A percentile compares a stretch with the other conserved stretches of the same genome.
Evolutionary conservation across 345 rosid species (phyloP).

Genomic region (Dipteronia sinensis): DNA sequence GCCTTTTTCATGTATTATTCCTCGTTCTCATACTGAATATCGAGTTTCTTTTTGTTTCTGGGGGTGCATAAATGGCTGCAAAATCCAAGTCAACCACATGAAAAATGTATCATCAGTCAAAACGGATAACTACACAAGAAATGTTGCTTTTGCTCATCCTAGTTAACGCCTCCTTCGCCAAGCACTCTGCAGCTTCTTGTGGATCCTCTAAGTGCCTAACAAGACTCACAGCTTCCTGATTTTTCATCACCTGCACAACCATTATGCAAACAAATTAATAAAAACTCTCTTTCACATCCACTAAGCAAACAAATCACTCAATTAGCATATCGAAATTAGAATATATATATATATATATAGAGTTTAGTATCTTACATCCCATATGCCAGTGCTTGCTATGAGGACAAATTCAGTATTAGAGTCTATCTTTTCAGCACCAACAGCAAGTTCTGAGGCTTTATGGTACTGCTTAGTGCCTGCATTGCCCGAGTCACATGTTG

Average conservation of each 20-base stretch:
- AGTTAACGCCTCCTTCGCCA: slow-evolving; percentile 61
- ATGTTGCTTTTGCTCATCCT: slow-evolving; percentile 64
- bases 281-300: background rate
- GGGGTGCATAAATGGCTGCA: background rate
- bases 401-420: slow-evolving; percentile 63
- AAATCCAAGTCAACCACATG: background rate
- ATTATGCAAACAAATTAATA: background rate
- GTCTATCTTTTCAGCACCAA: slow-evolving; percentile 45
- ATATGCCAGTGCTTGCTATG: slow-evolving; percentile 70
- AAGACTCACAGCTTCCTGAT: slow-evolving; percentile 71
- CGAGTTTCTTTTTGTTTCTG: background rate
- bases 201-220: slow-evolving; percentile 65
- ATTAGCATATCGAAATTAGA: background rate
- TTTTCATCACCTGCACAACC: slow-evolving; percentile 61
- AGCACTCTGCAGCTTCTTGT: slow-evolving; percentile 66
- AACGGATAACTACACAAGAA: slow-evolving; percentile 65
- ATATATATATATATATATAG: background rate
- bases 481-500: slow-evolving; percentile 39
- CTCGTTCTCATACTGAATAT: background rate
- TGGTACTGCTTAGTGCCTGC: slow-evolving; percentile 16
- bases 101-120: slow-evolving; percentile 30
- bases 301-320: too few relatives aligned
- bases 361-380: slow-evolving; percentile 53
- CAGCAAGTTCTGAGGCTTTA: slow-evolving; percentile 35
- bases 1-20: background rate